phyloP scores from a whole-genome alignment of 2,329 filamentous ascomycete genomes.

The Cladosporium sp. region DNA sequence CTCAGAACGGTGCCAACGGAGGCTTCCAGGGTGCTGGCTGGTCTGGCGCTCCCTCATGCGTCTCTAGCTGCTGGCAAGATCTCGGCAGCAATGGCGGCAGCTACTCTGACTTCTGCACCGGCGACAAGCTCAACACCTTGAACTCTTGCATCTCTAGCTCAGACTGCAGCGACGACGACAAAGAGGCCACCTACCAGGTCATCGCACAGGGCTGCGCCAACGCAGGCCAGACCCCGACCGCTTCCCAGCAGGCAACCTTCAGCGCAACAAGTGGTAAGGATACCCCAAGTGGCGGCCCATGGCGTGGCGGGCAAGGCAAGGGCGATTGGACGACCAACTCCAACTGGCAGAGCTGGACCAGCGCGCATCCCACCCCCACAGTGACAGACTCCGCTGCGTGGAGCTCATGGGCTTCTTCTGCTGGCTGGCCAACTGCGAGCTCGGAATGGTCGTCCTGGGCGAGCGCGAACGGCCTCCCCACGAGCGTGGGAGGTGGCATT shows the following conservation, averaged over 20 bases:
- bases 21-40: background rate
- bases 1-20: background rate
- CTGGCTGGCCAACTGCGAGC: constrained; percentile 18
- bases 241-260: constrained; percentile 22
- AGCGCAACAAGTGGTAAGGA: constrained; percentile 23
- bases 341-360: constrained; percentile 9
- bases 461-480: constrained; percentile 16
- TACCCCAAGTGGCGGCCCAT: background rate
- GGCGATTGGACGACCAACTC: constrained; percentile 11
- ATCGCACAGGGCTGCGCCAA: constrained; percentile 28
- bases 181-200: constrained; percentile 22
- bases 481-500: constrained; percentile 2
- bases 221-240: constrained; percentile 23
- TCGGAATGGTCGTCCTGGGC: constrained; percentile 22
- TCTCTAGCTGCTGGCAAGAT: constrained; percentile 14
- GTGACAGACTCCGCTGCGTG: constrained; percentile 9
- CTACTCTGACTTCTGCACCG: constrained; percentile 21
- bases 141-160: constrained; percentile 23
- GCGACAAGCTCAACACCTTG: constrained; percentile 17
- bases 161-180: constrained; percentile 22
- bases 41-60: constrained; percentile 5
- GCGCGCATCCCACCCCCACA: constrained; percentile 6
- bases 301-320: background rate
- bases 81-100: constrained; percentile 13
- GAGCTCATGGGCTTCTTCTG: constrained; percentile 3